A percentile compares a stretch with the other conserved stretches of the same genome.
Evolutionary conservation across 148 eudicot genomes (phyloP).

Genomic region (Linanthus parryae): DNA sequence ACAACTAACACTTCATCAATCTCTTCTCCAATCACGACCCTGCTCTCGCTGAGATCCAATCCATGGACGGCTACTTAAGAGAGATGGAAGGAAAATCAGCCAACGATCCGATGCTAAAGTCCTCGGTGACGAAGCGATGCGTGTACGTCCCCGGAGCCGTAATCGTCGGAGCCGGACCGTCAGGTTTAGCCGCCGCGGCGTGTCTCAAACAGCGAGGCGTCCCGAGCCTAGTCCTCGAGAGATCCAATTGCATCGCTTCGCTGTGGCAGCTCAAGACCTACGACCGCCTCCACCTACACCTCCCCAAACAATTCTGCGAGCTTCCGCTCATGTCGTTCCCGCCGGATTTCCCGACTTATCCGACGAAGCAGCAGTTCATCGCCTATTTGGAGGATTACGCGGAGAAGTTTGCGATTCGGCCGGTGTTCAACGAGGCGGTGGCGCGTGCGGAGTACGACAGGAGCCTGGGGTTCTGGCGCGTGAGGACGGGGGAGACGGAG

Average conservation of each 20-base stretch:
- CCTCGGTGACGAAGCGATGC: constrained; percentile 5
- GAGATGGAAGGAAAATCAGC: constrained; percentile 50
- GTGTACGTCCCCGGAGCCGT: constrained; percentile 46
- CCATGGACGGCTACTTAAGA: constrained; percentile 15
- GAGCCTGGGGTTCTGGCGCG: constrained; percentile 48
- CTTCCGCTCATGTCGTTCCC: constrained; percentile 67
- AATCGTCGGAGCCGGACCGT: constrained; percentile 70
- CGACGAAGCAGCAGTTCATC: constrained; percentile 49
- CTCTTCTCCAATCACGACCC: background rate
- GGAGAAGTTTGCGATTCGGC: constrained; percentile 33
- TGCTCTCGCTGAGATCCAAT: background rate
- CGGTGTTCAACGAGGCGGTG: constrained; percentile 34
- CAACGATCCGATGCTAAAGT: constrained; percentile 26
- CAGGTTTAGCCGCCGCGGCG: constrained; percentile 66
- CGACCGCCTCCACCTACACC: constrained; percentile 55
- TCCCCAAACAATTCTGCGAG: constrained; percentile 65
- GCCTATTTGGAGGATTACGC: constrained; percentile 50
- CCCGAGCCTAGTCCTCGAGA: constrained; percentile 45
- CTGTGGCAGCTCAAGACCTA: constrained; percentile 67
- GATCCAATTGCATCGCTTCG: constrained; percentile 55
- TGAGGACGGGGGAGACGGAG: constrained; percentile 30
- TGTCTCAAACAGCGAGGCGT: constrained; percentile 45
- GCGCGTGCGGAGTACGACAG: constrained; percentile 41
- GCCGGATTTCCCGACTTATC: constrained; percentile 49
- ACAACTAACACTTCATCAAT: background rate